These are phyloP conservation scores for Citrus medica DNA, from an alignment of 345 rosid species.

Conservation along the genomic window DNA sequence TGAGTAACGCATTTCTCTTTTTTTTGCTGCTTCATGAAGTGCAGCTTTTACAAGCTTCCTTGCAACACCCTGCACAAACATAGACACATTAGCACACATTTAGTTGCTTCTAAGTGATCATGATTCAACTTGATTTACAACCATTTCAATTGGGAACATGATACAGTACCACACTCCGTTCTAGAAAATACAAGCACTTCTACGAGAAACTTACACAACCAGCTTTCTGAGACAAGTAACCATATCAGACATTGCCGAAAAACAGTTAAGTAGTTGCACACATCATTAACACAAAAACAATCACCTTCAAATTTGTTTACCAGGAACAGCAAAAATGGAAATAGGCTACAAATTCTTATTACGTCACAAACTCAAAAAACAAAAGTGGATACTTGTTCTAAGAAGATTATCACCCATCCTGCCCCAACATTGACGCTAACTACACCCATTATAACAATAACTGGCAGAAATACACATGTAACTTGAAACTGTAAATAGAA, in stretches of 20 bases:
- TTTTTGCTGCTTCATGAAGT: slow-evolving; percentile 82
- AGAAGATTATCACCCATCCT: neutral
- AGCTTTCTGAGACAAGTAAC: neutral
- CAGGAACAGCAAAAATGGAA: neutral
- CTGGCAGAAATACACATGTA: neutral
- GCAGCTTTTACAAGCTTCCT: slow-evolving; percentile 76
- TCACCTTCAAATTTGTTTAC: slow-evolving; percentile 6
- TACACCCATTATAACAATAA: neutral
- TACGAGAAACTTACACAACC: neutral
- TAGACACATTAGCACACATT: neutral
- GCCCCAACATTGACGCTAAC: neutral
- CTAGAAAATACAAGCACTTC: slow-evolving; percentile 1
- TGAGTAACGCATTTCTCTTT: slow-evolving; percentile 91
- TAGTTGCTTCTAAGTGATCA: neutral
- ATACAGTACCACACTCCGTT: neutral
- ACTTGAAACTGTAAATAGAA: slow-evolving; percentile 1
- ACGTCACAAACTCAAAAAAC: neutral
- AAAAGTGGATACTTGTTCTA: slow-evolving; percentile 4
- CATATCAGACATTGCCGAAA: neutral
- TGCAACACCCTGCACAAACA: slow-evolving; percentile 63
- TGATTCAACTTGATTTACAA: neutral
- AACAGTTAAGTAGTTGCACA: neutral
- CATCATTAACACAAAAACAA: neutral
- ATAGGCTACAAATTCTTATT: slow-evolving; percentile 1
- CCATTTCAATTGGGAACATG: neutral